Base-by-base conservation (phyloP, 352 stramenopile species). In the Phytophthora rubi region DNA sequence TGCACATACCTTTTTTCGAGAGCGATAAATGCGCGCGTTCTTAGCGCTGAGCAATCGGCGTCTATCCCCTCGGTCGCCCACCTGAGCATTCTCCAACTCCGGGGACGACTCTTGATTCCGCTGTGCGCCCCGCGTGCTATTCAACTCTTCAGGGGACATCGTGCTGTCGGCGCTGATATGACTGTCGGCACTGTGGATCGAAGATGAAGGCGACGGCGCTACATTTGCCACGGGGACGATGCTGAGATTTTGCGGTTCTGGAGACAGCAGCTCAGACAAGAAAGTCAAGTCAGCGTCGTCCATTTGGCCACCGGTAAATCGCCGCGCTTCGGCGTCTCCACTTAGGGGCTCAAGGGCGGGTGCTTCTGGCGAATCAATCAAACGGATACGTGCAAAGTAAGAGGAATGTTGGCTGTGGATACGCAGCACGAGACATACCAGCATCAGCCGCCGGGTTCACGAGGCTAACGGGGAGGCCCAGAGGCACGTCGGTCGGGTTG, bases 191-290 rank as follows among this genome's bases (percentile, higher is more conserved):
- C 47, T 62, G 21, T 53, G 52, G 5, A 26, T 60, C 6, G 59
- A 67, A n/a, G 49, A 62, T 16, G 58, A 57, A 12, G 64, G 32
- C 3, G 64, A 67, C 13, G 45, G 37, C 10, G n/a, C 10, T 33
- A 30, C 39, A 26, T 35, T 53, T 35, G 6, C 9, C 10, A 52
- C 16, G 8, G 54, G 32, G 13, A 16, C 18, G 44, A 12, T 16
- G 39, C 26, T 75, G 35, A 79, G 71, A 15, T 72, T 23, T 23
- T 26, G 71, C 45, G 79, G 66, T 23, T 82, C 79, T 23, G 82
- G 76, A 10, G 79, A 65, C 35, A 90, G 62, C 2, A 88, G 79
- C 33, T 88, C 76, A 1, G 76, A 84, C 16, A 90, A 73, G 45
- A 90, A 85, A 53, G 51, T 77, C 42, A 76, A 57, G 56, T 76